These are phyloP conservation scores for Tolypocladium tundrense DNA, from an alignment of 2,329 filamentous ascomycete genomes.

Conservation along the genomic window DNA sequence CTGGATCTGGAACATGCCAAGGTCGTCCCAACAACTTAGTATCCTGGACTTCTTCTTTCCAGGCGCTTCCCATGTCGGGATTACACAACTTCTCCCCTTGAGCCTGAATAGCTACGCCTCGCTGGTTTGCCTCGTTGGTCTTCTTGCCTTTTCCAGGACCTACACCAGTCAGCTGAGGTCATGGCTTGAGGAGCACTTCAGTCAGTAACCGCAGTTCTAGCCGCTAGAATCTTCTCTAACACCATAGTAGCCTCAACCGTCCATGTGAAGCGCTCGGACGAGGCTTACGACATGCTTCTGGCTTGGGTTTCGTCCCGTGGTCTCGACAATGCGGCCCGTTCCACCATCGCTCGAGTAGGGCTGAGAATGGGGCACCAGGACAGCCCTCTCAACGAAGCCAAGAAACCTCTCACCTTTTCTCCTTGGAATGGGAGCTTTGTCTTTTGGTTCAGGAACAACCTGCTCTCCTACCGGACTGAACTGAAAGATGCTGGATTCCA, in stretches of 20 bases:
- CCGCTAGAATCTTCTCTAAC: no score
- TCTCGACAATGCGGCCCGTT: constrained; percentile 9
- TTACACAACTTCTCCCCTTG: no score
- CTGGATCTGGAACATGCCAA: no score
- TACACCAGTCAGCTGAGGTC: no score
- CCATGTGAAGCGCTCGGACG: constrained; percentile 1
- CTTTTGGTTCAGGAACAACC: constrained; percentile 7
- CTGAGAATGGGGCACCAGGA: neutral
- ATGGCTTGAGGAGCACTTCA: no score
- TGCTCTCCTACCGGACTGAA: constrained; percentile 6
- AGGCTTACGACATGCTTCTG: constrained; percentile 6
- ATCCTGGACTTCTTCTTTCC: no score
- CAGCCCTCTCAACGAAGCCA: constrained; percentile 3
- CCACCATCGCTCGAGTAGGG: constrained; percentile 1
- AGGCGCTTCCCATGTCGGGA: no score
- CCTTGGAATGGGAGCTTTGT: constrained; percentile 4
- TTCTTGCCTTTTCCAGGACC: no score
- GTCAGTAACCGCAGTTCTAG: no score
- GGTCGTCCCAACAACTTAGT: no score
- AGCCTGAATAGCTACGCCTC: no score
- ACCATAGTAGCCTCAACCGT: constrained; percentile 1
- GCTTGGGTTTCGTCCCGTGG: constrained; percentile 6
- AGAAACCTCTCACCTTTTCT: constrained; percentile 5
- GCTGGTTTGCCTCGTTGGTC: no score
- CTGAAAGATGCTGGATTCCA: constrained; percentile 4